Percentiles rank a stretch among this genome's conserved stretches.
Evolutionary conservation across 2,329 filamentous ascomycete genomes (phyloP).

Genomic region (Sporothrix sp.): DNA sequence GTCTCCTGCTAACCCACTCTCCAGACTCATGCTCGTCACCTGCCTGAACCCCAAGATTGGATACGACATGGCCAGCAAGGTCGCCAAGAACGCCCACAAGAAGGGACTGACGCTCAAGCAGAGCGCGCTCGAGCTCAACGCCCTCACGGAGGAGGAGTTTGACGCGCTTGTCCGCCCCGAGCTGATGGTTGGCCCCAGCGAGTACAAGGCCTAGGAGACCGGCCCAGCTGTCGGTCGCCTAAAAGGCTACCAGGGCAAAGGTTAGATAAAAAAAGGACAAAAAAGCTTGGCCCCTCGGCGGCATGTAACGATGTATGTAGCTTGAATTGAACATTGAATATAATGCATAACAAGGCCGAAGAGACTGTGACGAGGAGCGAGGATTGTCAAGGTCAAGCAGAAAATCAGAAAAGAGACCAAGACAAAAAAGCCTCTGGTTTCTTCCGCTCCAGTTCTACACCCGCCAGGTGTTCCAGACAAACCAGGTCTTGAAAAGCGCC

Average conservation of each 20-base stretch:
- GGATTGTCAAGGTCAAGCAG: too few species aligned
- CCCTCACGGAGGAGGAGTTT: conserved; percentile 80
- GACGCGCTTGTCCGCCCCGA: conserved; percentile 83
- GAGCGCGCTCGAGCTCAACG: conserved; percentile 86
- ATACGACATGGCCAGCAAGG: conserved; percentile 94
- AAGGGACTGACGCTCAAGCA: conserved; percentile 91
- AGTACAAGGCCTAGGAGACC: conserved; percentile 36
- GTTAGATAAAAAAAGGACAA: conserved; percentile 2
- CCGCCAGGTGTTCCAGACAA: too few species aligned
- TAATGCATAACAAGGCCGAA: neutral
- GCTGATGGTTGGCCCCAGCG: conserved; percentile 81
- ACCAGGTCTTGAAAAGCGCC: too few species aligned
- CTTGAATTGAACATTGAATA: conserved; percentile 7
- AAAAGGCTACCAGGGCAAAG: too few species aligned
- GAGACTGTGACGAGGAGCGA: neutral
- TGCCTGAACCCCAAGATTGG: conserved; percentile 96
- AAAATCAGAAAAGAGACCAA: neutral
- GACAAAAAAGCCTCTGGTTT: too few species aligned
- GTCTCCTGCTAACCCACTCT: neutral
- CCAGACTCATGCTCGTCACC: conserved; percentile 91
- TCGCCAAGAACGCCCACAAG: conserved; percentile 98
- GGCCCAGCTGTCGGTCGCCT: too few species aligned
- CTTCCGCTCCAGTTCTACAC: too few species aligned
- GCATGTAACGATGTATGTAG: conserved; percentile 11
- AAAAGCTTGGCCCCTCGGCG: neutral